These are phyloP conservation scores for Mallotus japonicus DNA, from an alignment of 441 rosid species.

Conservation along the genomic window DNA sequence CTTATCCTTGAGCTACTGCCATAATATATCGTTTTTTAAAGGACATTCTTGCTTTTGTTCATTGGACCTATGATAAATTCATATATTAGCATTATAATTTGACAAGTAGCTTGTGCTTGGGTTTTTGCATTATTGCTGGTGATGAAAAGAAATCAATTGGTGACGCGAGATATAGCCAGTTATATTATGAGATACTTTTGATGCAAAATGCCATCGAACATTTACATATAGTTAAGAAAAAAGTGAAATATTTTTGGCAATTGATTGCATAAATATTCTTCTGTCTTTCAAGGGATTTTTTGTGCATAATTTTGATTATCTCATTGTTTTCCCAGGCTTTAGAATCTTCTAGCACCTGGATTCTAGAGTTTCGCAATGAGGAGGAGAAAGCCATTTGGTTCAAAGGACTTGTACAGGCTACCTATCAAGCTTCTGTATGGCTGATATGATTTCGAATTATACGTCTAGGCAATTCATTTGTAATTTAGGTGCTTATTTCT, in stretches of 20 bases:
- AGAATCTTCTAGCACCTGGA: constrained; percentile 94
- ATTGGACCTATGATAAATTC: not conserved
- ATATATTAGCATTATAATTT: not conserved
- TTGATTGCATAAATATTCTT: not conserved
- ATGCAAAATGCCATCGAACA: not conserved
- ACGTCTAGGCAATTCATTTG: constrained; percentile 3
- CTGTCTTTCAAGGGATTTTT: constrained; percentile 15
- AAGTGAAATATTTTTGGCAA: not conserved
- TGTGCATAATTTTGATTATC: not conserved
- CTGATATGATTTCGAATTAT: constrained; percentile 17
- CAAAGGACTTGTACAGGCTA: constrained; percentile 84
- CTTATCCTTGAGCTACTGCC: not conserved
- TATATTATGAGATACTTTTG: not conserved
- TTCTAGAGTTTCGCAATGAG: constrained; percentile 72
- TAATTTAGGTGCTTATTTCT: constrained; percentile 24
- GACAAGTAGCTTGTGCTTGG: not conserved
- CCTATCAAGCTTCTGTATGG: constrained; percentile 94
- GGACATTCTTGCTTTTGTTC: not conserved
- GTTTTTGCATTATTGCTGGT: not conserved
- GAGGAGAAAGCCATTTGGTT: constrained; percentile 83
- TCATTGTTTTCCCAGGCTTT: constrained; percentile 55
- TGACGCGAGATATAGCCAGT: not conserved
- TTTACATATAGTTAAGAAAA: not conserved
- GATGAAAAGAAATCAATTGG: constrained; percentile 8
- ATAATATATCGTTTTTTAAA: not conserved